phyloP scores from a whole-genome alignment of 441 rosid species.

The Populus trichocarpa region DNA sequence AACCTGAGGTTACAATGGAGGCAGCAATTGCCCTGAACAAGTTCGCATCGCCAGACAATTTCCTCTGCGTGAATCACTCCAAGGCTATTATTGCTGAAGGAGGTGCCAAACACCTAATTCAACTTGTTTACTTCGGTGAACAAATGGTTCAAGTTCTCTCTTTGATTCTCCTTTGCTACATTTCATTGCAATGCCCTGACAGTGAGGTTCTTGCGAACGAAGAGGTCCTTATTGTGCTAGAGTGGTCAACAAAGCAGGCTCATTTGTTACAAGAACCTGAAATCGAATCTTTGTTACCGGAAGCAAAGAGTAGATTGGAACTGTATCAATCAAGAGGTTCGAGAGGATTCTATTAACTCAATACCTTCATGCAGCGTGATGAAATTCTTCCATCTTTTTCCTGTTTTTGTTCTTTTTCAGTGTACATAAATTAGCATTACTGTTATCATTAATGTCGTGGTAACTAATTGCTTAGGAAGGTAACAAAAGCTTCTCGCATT shows the following conservation, averaged over 20 bases:
- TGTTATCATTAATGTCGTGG: conserved; percentile 8
- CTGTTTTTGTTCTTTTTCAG: conserved; percentile 5
- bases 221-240: conserved; percentile 67
- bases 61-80: conserved; percentile 64
- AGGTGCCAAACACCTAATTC: conserved; percentile 70
- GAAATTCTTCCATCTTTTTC: background rate
- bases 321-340: conserved; percentile 87
- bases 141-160: conserved; percentile 55
- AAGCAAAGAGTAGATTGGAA: conserved; percentile 73
- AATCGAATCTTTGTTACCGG: conserved; percentile 48
- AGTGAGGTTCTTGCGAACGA: conserved; percentile 77
- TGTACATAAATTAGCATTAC: conserved; percentile 28
- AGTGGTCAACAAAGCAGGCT: conserved; percentile 76
- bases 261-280: conserved; percentile 40
- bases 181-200: conserved; percentile 72
- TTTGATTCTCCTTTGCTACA: conserved; percentile 53
- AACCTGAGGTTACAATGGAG: conserved; percentile 59
- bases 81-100: conserved; percentile 66
- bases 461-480: conserved; percentile 10
- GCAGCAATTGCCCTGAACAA: conserved; percentile 61
- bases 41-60: conserved; percentile 66
- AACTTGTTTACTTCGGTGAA: conserved; percentile 75
- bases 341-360: conserved; percentile 47
- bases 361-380: conserved; percentile 4
- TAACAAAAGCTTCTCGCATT: background rate